Evolutionary conservation across 2,329 filamentous ascomycete genomes (phyloP).

Genomic region (Lasiodiplodia hormozganensis): DNA sequence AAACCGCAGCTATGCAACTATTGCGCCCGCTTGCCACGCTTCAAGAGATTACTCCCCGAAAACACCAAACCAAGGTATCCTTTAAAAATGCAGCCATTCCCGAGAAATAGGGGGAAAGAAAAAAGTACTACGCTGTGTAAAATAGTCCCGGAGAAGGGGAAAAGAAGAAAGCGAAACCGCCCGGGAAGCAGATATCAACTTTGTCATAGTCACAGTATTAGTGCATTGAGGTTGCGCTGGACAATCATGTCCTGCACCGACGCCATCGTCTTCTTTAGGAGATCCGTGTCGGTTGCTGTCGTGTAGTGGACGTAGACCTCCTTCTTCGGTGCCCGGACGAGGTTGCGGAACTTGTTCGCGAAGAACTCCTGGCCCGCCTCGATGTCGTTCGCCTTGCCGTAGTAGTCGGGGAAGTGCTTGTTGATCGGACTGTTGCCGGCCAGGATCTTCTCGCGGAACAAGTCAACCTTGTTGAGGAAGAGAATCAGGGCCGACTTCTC

Average conservation of each 20-base stretch:
- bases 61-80: conserved; percentile 30
- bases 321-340: conserved; percentile 57
- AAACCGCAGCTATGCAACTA: conserved; percentile 27
- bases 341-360: conserved; percentile 58
- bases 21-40: conserved; percentile 23
- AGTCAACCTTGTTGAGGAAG: conserved; percentile 62
- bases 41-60: conserved; percentile 9
- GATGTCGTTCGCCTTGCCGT: conserved; percentile 52
- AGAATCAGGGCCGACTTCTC: conserved; percentile 59
- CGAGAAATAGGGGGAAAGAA: neutral
- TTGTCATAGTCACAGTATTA: conserved; percentile 44
- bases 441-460: conserved; percentile 58
- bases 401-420: conserved; percentile 59
- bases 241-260: conserved; percentile 63
- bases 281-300: conserved; percentile 59
- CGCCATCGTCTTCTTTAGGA: conserved; percentile 64
- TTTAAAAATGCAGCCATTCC: conserved; percentile 28
- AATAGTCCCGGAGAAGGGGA: conserved; percentile 15
- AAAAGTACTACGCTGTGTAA: conserved; percentile 7
- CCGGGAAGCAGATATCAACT: conserved; percentile 27
- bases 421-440: conserved; percentile 55
- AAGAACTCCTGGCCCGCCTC: conserved; percentile 59
- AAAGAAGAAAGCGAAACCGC: conserved; percentile 21
- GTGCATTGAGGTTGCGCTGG: conserved; percentile 58
- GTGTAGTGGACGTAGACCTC: conserved; percentile 61